These are phyloP conservation scores for Rhododendron mucronatum DNA, from an alignment of 148 eudicot genomes.

Conservation along the genomic window DNA sequence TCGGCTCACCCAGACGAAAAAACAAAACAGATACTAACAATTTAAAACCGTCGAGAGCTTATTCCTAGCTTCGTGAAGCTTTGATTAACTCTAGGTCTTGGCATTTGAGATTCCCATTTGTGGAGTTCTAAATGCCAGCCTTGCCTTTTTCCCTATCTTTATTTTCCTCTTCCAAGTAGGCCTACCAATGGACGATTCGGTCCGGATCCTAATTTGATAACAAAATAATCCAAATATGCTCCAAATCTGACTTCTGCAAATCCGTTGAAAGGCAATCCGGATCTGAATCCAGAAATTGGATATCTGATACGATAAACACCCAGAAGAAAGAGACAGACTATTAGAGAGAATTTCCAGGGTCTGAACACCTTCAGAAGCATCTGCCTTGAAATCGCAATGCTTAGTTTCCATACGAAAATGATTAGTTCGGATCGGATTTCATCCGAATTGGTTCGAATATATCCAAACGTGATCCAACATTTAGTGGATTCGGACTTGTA, in stretches of 20 bases:
- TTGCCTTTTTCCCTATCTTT: not conserved
- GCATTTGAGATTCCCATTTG: not conserved
- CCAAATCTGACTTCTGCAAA: not conserved
- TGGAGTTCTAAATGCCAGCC: not conserved
- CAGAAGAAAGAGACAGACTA: not conserved
- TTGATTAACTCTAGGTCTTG: not conserved
- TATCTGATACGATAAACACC: not conserved
- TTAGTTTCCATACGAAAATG: not conserved
- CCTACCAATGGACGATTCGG: not conserved
- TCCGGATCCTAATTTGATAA: not conserved
- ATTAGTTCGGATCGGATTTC: not conserved
- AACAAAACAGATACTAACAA: not conserved
- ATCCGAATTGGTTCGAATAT: not conserved
- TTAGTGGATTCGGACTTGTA: not conserved
- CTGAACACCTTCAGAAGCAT: not conserved
- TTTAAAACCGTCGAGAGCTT: not conserved
- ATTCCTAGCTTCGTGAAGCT: not conserved
- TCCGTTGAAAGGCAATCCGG: not conserved
- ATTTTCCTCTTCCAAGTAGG: not conserved
- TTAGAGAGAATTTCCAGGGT: not conserved
- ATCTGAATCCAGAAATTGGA: not conserved
- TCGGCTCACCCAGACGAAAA: not conserved
- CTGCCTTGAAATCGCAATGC: not conserved
- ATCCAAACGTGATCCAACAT: not conserved
- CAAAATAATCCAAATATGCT: not conserved